Base-by-base conservation (phyloP, 2,329 filamentous ascomycete species). In the Scorias spongiosa region DNA sequence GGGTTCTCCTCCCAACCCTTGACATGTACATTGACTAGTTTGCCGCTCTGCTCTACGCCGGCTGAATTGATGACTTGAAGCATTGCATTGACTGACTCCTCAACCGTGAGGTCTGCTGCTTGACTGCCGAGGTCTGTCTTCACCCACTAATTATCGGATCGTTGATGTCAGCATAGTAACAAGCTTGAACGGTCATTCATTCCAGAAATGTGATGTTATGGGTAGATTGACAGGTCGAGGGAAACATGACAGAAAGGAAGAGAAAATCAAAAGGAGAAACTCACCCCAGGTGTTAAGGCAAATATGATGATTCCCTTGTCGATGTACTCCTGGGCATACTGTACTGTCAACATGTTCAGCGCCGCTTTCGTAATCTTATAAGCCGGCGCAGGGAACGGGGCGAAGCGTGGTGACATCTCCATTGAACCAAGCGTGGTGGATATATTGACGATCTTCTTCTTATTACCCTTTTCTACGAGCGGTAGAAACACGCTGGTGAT, bases 301-400 rank as follows among this genome's bases (percentile, higher is more conserved):
- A 69, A 44, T 41, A 70, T 55, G 0, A 59, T 66, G 46, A 70
- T 70, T 1, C 66, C 67, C 20, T 66, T 57, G 5, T 61, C 47
- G 2, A 48, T 58, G 38, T 62, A 61, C 0, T 57, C 52, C 5
- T 57, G 42, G 0, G 66, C 60, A 40, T 65, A 70, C 46, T 68
- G 67, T 0, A 65, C 58, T 1, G 66, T 72, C 30, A 73, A 50
- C 56, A 66, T 65, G 46, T 70, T 69, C 47, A 71, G 44, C 0
- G 68, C 68, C 0, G 69, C 63, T 48, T 72, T 73, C 12, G 65
- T 63, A 48, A 71, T 60, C 46, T 68, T 63, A 58, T 67, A 67
- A 1, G 62, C 59, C 1, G 64, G 64, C 0, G 48, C 38, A 0
- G 59, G 57, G 11, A 54, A 45, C 1, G 42, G 34, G 1, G 38